These are phyloP conservation scores for Phialocephala subalpina DNA, from an alignment of 2,329 filamentous ascomycete species.

Conservation along the genomic window DNA sequence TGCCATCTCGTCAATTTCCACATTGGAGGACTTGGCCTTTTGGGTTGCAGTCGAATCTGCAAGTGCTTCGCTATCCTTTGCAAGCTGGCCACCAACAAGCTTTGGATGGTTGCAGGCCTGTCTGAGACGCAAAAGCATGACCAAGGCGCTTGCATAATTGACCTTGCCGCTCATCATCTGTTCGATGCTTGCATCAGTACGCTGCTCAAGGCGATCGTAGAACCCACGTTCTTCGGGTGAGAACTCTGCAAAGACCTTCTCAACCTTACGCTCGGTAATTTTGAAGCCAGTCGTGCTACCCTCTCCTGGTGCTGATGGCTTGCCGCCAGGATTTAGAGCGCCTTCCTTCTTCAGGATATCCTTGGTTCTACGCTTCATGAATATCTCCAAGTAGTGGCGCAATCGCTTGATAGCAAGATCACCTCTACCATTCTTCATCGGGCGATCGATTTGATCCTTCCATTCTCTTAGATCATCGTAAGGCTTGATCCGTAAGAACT, in stretches of 20 bases:
- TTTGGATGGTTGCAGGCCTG: constrained; percentile 96
- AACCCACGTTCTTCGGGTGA: constrained; percentile 83
- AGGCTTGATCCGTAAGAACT: constrained; percentile 90
- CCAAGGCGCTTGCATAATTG: constrained; percentile 93
- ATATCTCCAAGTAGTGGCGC: constrained; percentile 85
- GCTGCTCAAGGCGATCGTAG: constrained; percentile 82
- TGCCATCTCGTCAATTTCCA: constrained; percentile 79
- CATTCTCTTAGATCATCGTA: constrained; percentile 87
- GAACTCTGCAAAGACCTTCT: constrained; percentile 81
- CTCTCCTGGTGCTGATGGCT: constrained; percentile 55
- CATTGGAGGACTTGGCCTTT: constrained; percentile 53
- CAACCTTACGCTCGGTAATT: constrained; percentile 89
- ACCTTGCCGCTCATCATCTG: constrained; percentile 86
- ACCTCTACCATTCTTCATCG: constrained; percentile 89
- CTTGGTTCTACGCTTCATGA: constrained; percentile 99
- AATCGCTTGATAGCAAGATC: constrained; percentile 88
- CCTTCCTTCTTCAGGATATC: constrained; percentile 92
- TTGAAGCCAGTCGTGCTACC: constrained; percentile 76
- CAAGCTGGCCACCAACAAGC: constrained; percentile 84
- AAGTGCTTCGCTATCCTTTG: constrained; percentile 87
- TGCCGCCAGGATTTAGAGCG: constrained; percentile 79
- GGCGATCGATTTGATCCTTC: constrained; percentile 89
- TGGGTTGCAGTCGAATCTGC: constrained; percentile 61
- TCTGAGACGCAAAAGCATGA: constrained; percentile 86
- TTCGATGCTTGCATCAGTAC: constrained; percentile 86